Evolutionary conservation across 169 alveolate species (phyloP).

Genomic region (Eimeria maxima): DNA sequence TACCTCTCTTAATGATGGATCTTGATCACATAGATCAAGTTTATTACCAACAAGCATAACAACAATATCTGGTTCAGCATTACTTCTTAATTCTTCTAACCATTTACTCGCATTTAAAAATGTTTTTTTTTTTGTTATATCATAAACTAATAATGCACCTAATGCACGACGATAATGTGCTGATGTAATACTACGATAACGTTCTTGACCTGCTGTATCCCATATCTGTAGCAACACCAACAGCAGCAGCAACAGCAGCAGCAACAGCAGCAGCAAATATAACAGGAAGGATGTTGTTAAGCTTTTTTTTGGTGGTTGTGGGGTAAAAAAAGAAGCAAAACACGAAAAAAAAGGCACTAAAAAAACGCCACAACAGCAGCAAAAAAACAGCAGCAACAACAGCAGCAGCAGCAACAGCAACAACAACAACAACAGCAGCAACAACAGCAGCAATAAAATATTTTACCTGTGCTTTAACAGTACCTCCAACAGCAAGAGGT

Average conservation of each 20-base stretch:
- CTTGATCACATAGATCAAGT: constrained; percentile 96
- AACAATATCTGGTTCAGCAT: constrained; percentile 99
- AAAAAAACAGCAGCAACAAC: background rate
- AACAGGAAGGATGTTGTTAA: too few species aligned
- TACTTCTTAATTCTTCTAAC: constrained; percentile 98
- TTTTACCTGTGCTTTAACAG: constrained; percentile 97
- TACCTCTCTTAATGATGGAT: constrained; percentile 96
- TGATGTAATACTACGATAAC: constrained; percentile 81
- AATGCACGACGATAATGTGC: constrained; percentile 97
- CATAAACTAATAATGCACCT: constrained; percentile 98
- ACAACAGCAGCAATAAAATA: constrained; percentile 82
- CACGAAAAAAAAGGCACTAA: background rate
- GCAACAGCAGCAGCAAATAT: too few species aligned
- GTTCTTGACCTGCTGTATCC: constrained; percentile 26
- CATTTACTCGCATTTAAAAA: constrained; percentile 95
- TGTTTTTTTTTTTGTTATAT: constrained; percentile 93
- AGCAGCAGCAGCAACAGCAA: background rate
- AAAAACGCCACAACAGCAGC: too few species aligned
- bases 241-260: background rate
- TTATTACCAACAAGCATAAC: constrained; percentile 99
- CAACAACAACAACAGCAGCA: constrained; percentile 82
- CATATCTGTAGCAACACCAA: constrained; percentile 13
- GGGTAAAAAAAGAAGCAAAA: background rate
- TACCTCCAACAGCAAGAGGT: constrained; percentile 95
- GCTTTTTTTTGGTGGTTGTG: too few species aligned